Percentiles rank a stretch among this genome's conserved stretches.
Evolutionary conservation across 495 filamentous ascomycete species (phyloP).

Genomic region (Cladorrhinum samala): DNA sequence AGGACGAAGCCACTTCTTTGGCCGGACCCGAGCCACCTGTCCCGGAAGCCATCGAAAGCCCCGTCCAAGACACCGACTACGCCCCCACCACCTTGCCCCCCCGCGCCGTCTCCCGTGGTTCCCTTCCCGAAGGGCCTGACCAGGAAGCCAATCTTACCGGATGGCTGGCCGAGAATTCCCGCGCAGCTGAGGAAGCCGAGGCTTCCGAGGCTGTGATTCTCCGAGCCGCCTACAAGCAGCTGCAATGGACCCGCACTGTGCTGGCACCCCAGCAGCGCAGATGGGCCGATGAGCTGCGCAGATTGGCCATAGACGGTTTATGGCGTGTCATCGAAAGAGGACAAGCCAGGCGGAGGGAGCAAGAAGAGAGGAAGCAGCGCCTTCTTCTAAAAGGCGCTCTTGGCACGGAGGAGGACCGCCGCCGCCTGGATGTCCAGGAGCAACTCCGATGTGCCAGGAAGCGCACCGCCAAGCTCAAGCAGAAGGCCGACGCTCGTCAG

Average conservation of each 20-base stretch:
- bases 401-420: background rate
- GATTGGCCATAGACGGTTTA: too few relatives aligned
- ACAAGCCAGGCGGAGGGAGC: too few relatives aligned
- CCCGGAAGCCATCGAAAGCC: background rate
- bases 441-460: background rate
- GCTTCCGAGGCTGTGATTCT: background rate
- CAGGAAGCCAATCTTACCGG: background rate
- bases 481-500: background rate
- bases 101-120: background rate
- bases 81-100: background rate
- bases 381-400: background rate
- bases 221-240: background rate
- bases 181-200: background rate
- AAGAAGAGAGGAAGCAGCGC: background rate
- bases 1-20: background rate
- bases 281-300: too few relatives aligned
- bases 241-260: background rate
- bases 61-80: background rate
- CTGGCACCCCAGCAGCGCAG: background rate
- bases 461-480: background rate
- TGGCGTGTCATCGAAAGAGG: background rate
- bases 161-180: background rate
- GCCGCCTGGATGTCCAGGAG: background rate
- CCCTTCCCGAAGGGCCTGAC: background rate
- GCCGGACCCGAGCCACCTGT: background rate